A percentile compares a stretch with the other conserved stretches of the same genome.
These are phyloP conservation scores for Monarda citriodora DNA, from an alignment of 305 asterid species.

Conservation along the genomic window DNA sequence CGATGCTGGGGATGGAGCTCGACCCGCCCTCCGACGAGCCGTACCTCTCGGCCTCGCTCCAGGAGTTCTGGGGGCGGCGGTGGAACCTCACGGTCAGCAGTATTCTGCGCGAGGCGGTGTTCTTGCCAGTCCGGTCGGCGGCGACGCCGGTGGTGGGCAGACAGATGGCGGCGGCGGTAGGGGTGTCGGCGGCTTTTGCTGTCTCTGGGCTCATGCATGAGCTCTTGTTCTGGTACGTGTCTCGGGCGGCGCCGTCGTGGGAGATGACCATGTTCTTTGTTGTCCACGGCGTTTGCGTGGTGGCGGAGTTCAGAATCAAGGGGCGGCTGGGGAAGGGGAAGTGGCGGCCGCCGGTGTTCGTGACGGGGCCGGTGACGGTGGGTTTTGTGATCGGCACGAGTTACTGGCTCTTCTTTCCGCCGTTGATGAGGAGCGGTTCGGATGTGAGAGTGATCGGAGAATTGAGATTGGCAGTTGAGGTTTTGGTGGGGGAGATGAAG, in stretches of 20 bases:
- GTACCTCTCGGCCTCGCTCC: constrained; percentile 56
- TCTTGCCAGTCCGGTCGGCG: constrained; percentile 42
- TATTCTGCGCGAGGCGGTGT: constrained; percentile 42
- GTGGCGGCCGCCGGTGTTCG: constrained; percentile 43
- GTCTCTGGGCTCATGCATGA: constrained; percentile 87
- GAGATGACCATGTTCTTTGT: constrained; percentile 63
- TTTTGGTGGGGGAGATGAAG: constrained; percentile 18
- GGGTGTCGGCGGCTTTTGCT: constrained; percentile 42
- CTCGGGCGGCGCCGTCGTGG: constrained; percentile 50
- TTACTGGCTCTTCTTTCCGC: constrained; percentile 73
- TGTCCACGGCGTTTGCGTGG: constrained; percentile 57
- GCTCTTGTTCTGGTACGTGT: constrained; percentile 46
- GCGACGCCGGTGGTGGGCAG: constrained; percentile 28
- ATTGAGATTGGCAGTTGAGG: constrained; percentile 21
- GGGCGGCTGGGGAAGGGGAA: constrained; percentile 20
- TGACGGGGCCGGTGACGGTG: constrained; percentile 45
- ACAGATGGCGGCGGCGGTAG: constrained; percentile 31
- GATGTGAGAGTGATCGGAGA: constrained; percentile 53
- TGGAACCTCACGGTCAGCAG: constrained; percentile 65
- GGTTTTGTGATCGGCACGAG: constrained; percentile 56
- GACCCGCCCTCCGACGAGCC: constrained; percentile 78
- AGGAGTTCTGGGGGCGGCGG: constrained; percentile 76
- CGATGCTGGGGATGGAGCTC: constrained; percentile 38
- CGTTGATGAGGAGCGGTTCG: constrained; percentile 50
- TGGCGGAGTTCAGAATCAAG: constrained; percentile 37